Evolutionary conservation across 2,329 filamentous ascomycete genomes (phyloP).

Genomic region (Colletotrichum sp.): DNA sequence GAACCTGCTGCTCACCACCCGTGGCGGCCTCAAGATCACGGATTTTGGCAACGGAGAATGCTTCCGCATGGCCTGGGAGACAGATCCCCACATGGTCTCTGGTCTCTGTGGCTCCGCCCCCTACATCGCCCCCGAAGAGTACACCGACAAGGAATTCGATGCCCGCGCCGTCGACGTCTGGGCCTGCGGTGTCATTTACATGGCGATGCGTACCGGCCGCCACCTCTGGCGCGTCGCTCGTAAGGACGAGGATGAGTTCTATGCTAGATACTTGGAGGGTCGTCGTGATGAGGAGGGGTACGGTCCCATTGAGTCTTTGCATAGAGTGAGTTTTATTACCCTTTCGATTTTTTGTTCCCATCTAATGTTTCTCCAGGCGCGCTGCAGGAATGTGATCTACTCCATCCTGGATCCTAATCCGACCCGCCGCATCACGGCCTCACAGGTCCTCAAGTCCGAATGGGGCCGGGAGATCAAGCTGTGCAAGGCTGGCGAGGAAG

Average conservation of each 20-base stretch:
- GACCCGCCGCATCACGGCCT: constrained; percentile 88
- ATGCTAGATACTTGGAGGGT: constrained; percentile 90
- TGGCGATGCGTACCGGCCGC: constrained; percentile 97
- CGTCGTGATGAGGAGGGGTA: constrained; percentile 95
- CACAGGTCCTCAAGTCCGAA: constrained; percentile 96
- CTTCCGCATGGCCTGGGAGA: constrained; percentile 99
- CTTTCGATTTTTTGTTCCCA: background rate
- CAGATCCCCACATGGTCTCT: constrained; percentile 96
- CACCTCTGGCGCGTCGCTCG: constrained; percentile 98
- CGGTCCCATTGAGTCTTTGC: constrained; percentile 92
- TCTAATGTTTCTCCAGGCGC: constrained; percentile 64
- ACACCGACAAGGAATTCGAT: constrained; percentile 93
- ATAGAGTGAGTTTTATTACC: constrained; percentile 72
- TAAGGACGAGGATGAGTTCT: constrained; percentile 97
- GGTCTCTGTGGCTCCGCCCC: constrained; percentile 95
- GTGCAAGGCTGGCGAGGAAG: constrained; percentile 96
- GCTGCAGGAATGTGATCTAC: constrained; percentile 98
- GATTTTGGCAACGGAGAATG: constrained; percentile 99
- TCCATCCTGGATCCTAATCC: constrained; percentile 97
- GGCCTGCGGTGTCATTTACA: constrained; percentile 99
- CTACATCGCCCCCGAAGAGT: constrained; percentile 97
- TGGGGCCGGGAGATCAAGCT: constrained; percentile 98
- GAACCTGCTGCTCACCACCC: constrained; percentile 91
- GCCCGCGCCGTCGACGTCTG: constrained; percentile 97
- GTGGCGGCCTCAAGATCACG: constrained; percentile 94